These are phyloP conservation scores for Cyberlindnera petersonii DNA, from an alignment of 805 yeast species.

Conservation along the genomic window DNA sequence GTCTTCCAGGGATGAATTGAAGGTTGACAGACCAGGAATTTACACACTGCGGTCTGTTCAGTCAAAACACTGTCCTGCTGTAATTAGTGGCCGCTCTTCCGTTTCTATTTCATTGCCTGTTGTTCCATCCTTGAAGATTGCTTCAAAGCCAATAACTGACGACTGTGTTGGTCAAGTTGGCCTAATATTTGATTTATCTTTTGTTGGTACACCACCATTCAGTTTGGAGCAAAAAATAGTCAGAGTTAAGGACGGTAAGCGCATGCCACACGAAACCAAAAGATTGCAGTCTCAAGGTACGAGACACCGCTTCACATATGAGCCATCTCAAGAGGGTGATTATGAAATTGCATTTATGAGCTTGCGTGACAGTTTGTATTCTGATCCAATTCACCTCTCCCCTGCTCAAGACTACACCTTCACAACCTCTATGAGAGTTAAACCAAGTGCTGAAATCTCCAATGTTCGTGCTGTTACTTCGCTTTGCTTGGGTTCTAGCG, in stretches of 20 bases:
- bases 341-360: constrained; percentile 69
- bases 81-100: constrained; percentile 50
- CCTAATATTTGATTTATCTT: constrained; percentile 61
- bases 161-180: constrained; percentile 93
- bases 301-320: constrained; percentile 57
- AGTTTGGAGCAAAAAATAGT: constrained; percentile 59
- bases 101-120: constrained; percentile 56
- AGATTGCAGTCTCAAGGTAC: constrained; percentile 37
- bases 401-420: constrained; percentile 47
- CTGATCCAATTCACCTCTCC: constrained; percentile 33
- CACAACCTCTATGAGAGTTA: constrained; percentile 66
- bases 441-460: constrained; percentile 47
- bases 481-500: constrained; percentile 46
- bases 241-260: constrained; percentile 39
- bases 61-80: constrained; percentile 66
- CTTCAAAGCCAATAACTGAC: constrained; percentile 58
- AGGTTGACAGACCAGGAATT: constrained; percentile 57
- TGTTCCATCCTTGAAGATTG: constrained; percentile 43
- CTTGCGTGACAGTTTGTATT: constrained; percentile 62
- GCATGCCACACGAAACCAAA: constrained; percentile 34
- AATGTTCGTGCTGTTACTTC: constrained; percentile 15
- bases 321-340: constrained; percentile 77
- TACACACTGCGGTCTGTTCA: constrained; percentile 52
- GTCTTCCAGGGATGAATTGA: constrained; percentile 31
- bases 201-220: constrained; percentile 82